A percentile compares a stretch with the other conserved stretches of the same genome.
Conservation (phyloP, 2,329 filamentous ascomycete species). For the Trichoderma sp. region DNA sequence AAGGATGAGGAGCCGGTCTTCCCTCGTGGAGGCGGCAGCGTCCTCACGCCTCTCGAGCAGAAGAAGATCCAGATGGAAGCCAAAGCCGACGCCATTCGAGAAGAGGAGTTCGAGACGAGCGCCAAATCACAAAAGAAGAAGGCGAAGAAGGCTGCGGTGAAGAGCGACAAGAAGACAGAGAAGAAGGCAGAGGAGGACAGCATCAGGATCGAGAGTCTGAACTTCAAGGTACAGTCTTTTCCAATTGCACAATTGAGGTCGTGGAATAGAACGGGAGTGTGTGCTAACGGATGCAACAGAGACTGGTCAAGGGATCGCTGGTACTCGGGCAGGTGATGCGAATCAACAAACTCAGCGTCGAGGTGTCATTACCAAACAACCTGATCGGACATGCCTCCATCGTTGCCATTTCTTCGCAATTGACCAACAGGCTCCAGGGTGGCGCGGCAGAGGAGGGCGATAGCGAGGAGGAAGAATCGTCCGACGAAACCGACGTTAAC, state of each 20-base stretch:
- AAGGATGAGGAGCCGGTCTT: conserved; percentile 87
- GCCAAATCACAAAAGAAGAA: conserved; percentile 54
- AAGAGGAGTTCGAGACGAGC: conserved; percentile 66
- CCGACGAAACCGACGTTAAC: conserved; percentile 64
- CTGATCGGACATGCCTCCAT: conserved; percentile 86
- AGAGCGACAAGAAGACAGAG: conserved; percentile 55
- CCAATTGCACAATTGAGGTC: not conserved
- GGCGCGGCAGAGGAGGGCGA: conserved; percentile 59
- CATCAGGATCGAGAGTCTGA: conserved; percentile 81
- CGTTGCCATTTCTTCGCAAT: conserved; percentile 81
- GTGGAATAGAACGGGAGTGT: not conserved
- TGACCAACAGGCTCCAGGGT: conserved; percentile 76
- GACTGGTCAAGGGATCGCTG: conserved; percentile 79
- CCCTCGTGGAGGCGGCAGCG: conserved; percentile 85
- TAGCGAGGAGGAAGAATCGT: conserved; percentile 53
- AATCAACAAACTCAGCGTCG: conserved; percentile 78
- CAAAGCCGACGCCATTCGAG: conserved; percentile 86
- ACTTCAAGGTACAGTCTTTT: conserved; percentile 68
- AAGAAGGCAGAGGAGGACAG: conserved; percentile 52
- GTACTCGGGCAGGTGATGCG: conserved; percentile 84
- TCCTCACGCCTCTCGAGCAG: conserved; percentile 89
- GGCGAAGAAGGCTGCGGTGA: conserved; percentile 57
- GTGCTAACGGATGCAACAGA: conserved; percentile 51
- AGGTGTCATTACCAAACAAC: conserved; percentile 87
- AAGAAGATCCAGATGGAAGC: conserved; percentile 96